Conservation (phyloP, 2,329 filamentous ascomycete genomes). For the Colletotrichum sp. region DNA sequence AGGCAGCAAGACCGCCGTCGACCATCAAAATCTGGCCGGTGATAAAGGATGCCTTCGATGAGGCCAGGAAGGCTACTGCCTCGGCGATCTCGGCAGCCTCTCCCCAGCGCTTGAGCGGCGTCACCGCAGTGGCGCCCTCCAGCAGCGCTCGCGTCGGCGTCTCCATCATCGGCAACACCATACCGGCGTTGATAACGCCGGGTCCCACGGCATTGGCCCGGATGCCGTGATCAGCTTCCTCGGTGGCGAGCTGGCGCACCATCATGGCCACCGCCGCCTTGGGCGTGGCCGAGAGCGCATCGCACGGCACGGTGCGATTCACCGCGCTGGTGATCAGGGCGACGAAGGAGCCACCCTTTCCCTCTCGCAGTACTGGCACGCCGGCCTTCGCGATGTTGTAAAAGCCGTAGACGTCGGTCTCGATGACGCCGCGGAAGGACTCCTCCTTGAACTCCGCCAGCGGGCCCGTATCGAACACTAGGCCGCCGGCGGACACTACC, state of each 20-base stretch:
- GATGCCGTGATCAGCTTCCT: background rate
- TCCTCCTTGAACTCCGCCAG: background rate
- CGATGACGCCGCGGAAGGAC: background rate
- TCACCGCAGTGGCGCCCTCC: background rate
- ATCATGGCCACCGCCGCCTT: background rate
- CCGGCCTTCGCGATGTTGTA: background rate
- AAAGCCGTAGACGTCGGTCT: background rate
- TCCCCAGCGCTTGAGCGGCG: background rate
- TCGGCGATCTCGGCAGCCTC: background rate
- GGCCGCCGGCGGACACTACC: background rate
- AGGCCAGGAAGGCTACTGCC: background rate
- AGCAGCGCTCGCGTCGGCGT: background rate
- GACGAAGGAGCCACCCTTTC: background rate
- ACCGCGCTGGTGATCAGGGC: background rate
- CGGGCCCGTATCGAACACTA: background rate
- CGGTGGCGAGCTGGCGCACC: background rate
- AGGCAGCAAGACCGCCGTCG: background rate
- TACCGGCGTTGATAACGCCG: background rate
- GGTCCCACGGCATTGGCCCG: background rate
- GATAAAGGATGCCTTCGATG: background rate
- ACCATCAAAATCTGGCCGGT: background rate
- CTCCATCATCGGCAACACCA: background rate
- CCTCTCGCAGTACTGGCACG: background rate
- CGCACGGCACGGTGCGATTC: background rate
- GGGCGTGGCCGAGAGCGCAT: background rate